These are phyloP conservation scores for Microcyclosporella mali DNA, from an alignment of 2,329 filamentous ascomycete genomes.

Conservation along the genomic window DNA sequence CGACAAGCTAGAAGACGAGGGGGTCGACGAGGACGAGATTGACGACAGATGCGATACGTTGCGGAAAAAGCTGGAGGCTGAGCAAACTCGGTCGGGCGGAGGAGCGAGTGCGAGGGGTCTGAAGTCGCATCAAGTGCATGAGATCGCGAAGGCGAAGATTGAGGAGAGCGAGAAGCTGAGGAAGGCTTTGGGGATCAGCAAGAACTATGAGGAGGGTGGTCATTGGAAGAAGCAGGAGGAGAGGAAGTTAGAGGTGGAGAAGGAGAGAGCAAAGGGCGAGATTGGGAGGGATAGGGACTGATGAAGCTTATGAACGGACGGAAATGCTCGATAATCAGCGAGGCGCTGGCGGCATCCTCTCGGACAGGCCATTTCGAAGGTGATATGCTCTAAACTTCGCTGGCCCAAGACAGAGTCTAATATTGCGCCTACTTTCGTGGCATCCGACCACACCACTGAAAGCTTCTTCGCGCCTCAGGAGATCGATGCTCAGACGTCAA, in stretches of 20 bases:
- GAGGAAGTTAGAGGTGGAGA: constrained; percentile 35
- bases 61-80: constrained; percentile 55
- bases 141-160: constrained; percentile 92
- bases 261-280: constrained; percentile 18
- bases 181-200: constrained; percentile 78
- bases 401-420: too few species aligned
- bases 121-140: constrained; percentile 92
- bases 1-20: constrained; percentile 87
- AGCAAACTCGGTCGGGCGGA: constrained; percentile 44
- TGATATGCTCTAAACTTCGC: too few species aligned
- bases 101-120: constrained; percentile 50
- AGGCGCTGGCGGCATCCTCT: constrained; percentile 5
- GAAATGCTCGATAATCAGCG: constrained; percentile 1
- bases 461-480: too few species aligned
- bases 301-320: background rate
- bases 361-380: too few species aligned
- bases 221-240: constrained; percentile 85
- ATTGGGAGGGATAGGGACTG: constrained; percentile 17
- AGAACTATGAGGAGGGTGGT: constrained; percentile 76
- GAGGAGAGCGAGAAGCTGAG: constrained; percentile 86
- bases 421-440: too few species aligned
- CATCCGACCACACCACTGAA: too few species aligned
- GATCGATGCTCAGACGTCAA: too few species aligned
- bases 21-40: constrained; percentile 85
- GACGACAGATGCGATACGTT: constrained; percentile 66